phyloP scores from a whole-genome alignment of 1,284 basidiomycete genomes.

The Apiotrichum sp. region DNA sequence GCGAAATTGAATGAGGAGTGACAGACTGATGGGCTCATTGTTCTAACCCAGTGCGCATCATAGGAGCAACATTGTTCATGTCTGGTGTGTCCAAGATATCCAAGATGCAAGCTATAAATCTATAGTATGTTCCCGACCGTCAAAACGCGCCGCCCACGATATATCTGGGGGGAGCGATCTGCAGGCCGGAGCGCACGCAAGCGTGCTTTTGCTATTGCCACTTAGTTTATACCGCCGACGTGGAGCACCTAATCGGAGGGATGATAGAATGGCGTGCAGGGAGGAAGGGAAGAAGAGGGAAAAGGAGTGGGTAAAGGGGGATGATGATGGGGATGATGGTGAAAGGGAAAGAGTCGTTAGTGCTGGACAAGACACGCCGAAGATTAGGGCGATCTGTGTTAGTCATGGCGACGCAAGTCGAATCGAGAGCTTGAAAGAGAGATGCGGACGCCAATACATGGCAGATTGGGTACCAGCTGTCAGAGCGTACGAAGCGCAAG shows the following conservation, averaged over 20 bases:
- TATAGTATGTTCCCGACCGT: slow-evolving; percentile 10
- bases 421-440: background rate
- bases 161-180: slow-evolving; percentile 11
- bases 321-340: background rate
- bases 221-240: slow-evolving; percentile 38
- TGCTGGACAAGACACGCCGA: no score
- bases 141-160: slow-evolving; percentile 22
- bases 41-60: no score
- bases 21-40: no score
- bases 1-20: no score
- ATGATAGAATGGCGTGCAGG: slow-evolving; percentile 31
- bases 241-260: slow-evolving; percentile 19
- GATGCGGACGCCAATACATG: background rate
- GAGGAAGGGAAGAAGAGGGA: background rate
- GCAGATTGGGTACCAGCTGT: no score
- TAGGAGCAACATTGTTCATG: no score
- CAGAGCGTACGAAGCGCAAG: no score
- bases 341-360: background rate
- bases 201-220: slow-evolving; percentile 22
- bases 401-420: no score
- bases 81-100: no score
- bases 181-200: slow-evolving; percentile 8
- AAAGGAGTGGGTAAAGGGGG: background rate
- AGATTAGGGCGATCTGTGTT: no score
- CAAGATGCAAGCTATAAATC: no score